phyloP scores from a whole-genome alignment of 345 rosid species.

The Aethionema arabicum region DNA sequence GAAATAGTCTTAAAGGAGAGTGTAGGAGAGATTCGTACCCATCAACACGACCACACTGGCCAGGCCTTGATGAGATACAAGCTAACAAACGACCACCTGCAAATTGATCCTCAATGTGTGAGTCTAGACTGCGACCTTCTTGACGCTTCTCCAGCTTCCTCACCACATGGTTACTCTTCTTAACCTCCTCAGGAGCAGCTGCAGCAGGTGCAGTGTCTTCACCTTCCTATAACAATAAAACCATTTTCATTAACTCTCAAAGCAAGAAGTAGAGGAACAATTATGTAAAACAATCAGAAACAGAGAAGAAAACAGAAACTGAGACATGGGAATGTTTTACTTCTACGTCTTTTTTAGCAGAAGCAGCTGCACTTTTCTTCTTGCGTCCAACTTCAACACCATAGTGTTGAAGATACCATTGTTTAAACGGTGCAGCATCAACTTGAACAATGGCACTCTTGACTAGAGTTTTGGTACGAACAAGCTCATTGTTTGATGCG shows the following conservation, averaged over 20 bases:
- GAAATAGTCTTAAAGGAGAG: no score
- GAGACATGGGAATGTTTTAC: neutral
- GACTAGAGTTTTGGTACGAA: conserved; percentile 56
- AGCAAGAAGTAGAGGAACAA: neutral
- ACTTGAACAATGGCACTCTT: conserved; percentile 61
- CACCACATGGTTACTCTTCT: conserved; percentile 48
- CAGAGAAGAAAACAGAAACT: neutral
- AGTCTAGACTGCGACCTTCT: conserved; percentile 42
- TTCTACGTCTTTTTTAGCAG: conserved; percentile 42
- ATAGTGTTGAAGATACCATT: conserved; percentile 57
- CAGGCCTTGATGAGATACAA: conserved; percentile 58
- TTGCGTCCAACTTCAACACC: conserved; percentile 52
- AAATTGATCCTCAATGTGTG: conserved; percentile 58
- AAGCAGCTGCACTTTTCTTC: conserved; percentile 38
- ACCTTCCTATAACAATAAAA: conserved; percentile 35
- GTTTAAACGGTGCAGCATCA: conserved; percentile 55
- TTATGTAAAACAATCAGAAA: neutral
- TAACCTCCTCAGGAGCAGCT: conserved; percentile 45
- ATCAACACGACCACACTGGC: conserved; percentile 62
- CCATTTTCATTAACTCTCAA: conserved; percentile 33
- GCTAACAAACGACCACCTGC: conserved; percentile 54
- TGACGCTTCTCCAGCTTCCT: conserved; percentile 51
- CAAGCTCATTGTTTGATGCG: conserved; percentile 60
- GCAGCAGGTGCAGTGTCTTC: conserved; percentile 28
- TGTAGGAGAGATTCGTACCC: conserved; percentile 37